These are phyloP conservation scores for Phaeosphaeriaceae sp. DNA, from an alignment of 2,329 filamentous ascomycete genomes.

Conservation along the genomic window DNA sequence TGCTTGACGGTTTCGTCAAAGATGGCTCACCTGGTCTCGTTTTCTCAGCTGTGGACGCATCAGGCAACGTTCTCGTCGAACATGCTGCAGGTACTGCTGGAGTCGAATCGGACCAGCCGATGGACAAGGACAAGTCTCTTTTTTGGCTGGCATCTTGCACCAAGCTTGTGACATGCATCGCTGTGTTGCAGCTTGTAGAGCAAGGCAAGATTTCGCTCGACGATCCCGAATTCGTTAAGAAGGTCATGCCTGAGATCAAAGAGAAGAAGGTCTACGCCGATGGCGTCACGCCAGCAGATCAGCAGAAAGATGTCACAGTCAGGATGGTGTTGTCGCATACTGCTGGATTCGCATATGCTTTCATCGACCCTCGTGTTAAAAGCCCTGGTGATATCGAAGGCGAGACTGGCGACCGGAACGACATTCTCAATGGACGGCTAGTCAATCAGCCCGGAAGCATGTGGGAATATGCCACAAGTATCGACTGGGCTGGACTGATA, in stretches of 20 bases:
- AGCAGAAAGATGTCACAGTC: constrained; percentile 56
- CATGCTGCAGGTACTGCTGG: constrained; percentile 52
- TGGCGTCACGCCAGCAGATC: constrained; percentile 44
- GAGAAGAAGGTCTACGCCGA: constrained; percentile 51
- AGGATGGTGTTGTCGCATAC: constrained; percentile 60
- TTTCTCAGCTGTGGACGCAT: constrained; percentile 55
- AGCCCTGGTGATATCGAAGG: constrained; percentile 62
- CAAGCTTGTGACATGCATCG: constrained; percentile 45
- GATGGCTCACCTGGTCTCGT: constrained; percentile 53
- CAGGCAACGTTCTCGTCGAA: constrained; percentile 51
- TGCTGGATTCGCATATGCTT: constrained; percentile 58
- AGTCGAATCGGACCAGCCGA: constrained; percentile 54
- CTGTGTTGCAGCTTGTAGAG: constrained; percentile 46
- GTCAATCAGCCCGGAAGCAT: constrained; percentile 68
- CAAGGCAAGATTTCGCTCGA: constrained; percentile 46
- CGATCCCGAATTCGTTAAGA: constrained; percentile 41
- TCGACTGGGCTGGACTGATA: constrained; percentile 51
- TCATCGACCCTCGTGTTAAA: constrained; percentile 55
- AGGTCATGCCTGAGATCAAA: constrained; percentile 45
- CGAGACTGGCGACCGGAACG: constrained; percentile 61
- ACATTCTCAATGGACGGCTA: constrained; percentile 60
- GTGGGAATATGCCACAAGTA: constrained; percentile 61
- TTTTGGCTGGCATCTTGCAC: constrained; percentile 66
- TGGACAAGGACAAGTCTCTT: constrained; percentile 63
- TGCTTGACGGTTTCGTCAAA: constrained; percentile 40